phyloP scores from a whole-genome alignment of 169 alveolate genomes.

The Plasmodium cynomolgi region DNA sequence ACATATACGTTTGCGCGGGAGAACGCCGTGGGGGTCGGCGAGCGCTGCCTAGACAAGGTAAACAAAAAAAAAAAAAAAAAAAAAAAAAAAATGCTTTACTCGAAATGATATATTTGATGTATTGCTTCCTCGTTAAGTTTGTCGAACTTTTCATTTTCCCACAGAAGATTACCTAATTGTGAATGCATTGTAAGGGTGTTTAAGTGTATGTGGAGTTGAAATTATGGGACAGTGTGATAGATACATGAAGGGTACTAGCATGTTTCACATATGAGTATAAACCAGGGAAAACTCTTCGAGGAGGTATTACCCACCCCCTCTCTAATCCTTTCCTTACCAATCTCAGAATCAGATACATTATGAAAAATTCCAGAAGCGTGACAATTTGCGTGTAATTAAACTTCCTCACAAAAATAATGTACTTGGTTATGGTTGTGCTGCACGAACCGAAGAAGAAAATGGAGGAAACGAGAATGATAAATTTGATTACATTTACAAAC shows the following conservation, averaged over 20 bases:
- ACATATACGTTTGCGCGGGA: not conserved
- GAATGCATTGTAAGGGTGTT: not conserved
- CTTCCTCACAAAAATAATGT: conserved; percentile 48
- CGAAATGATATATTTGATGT: conserved; percentile 55
- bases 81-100: conserved; percentile 10
- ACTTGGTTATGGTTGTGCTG: conserved; percentile 56
- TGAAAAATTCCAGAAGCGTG: conserved; percentile 25
- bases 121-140: conserved; percentile 40
- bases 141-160: conserved; percentile 53
- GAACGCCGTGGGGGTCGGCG: not conserved
- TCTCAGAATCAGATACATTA: conserved; percentile 28
- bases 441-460: conserved; percentile 45
- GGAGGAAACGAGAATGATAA: conserved; percentile 27
- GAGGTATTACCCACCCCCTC: not conserved
- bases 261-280: not conserved
- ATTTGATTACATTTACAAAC: conserved; percentile 39
- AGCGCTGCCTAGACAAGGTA: not conserved
- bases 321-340: not conserved
- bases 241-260: not conserved
- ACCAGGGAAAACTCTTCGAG: not conserved
- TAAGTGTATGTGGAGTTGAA: not conserved
- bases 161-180: conserved; percentile 29
- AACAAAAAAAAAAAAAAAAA: not conserved
- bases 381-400: conserved; percentile 62
- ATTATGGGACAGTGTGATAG: not conserved